Evolutionary conservation across 805 yeast genomes (phyloP).

Genomic region (Teunomyces tritomae): DNA sequence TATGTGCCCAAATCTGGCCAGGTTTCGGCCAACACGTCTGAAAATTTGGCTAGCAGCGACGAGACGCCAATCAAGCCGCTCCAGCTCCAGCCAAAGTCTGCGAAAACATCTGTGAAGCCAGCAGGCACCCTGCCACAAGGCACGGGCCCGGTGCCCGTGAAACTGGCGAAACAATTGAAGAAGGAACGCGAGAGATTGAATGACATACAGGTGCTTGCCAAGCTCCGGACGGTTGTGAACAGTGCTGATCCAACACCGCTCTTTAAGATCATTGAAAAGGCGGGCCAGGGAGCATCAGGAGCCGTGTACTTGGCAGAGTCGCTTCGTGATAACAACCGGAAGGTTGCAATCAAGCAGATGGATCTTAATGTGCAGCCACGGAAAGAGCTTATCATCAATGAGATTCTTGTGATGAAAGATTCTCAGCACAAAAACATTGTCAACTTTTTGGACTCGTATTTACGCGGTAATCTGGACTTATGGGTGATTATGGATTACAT

Average conservation of each 20-base stretch:
- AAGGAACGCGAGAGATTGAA: constrained; percentile 52
- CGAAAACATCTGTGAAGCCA: not conserved
- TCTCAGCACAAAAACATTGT: constrained; percentile 93
- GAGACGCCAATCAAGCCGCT: constrained; percentile 26
- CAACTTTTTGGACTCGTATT: constrained; percentile 86
- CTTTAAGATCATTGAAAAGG: constrained; percentile 74
- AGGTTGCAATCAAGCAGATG: constrained; percentile 96
- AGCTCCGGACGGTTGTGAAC: constrained; percentile 77
- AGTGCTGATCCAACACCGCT: constrained; percentile 82
- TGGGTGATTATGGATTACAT: constrained; percentile 99
- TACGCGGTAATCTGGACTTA: constrained; percentile 73
- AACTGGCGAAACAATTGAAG: constrained; percentile 39
- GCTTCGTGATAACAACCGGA: constrained; percentile 50
- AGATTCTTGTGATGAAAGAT: constrained; percentile 94
- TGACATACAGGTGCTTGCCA: constrained; percentile 84
- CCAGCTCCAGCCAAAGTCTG: constrained; percentile 17
- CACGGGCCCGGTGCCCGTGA: constrained; percentile 16
- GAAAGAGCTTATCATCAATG: constrained; percentile 92
- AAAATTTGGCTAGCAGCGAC: not conserved
- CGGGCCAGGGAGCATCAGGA: constrained; percentile 98
- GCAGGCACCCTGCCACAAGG: constrained; percentile 4
- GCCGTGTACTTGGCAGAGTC: constrained; percentile 86
- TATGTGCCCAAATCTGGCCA: constrained; percentile 10
- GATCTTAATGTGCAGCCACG: constrained; percentile 87
- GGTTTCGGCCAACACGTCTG: constrained; percentile 5